Evolutionary conservation across 1,284 basidiomycete species (phyloP).

Genomic region (Heterobasidion parviporum): DNA sequence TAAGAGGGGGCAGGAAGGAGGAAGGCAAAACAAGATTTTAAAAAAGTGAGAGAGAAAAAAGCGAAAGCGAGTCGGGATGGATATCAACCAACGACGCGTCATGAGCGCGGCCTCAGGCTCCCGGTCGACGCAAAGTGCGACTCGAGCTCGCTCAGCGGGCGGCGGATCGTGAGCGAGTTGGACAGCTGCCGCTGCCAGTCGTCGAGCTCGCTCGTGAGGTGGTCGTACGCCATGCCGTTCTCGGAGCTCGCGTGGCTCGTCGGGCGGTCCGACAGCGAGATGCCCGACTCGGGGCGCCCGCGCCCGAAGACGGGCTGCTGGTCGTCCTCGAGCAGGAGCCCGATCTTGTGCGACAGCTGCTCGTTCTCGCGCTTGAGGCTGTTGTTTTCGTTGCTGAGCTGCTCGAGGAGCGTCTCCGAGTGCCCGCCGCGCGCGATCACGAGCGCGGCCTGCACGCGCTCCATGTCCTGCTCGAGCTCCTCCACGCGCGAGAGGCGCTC

Average conservation of each 20-base stretch:
- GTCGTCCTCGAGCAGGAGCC: constrained; percentile 77
- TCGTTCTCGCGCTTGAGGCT: constrained; percentile 77
- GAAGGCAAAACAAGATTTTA: not conserved
- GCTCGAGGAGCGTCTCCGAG: constrained; percentile 64
- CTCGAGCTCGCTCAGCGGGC: constrained; percentile 66
- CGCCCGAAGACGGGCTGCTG: constrained; percentile 55
- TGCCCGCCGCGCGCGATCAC: constrained; percentile 67
- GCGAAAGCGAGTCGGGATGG: not conserved
- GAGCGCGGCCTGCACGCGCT: constrained; percentile 69
- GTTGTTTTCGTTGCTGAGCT: constrained; percentile 70
- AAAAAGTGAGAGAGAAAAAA: not conserved
- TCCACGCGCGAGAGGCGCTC: constrained; percentile 69
- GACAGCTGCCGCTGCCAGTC: constrained; percentile 78
- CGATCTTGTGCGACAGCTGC: constrained; percentile 79
- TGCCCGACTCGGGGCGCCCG: constrained; percentile 53
- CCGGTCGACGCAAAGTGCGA: constrained; percentile 37
- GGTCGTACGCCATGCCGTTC: constrained; percentile 45
- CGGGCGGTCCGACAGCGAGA: constrained; percentile 53
- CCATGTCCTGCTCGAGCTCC: constrained; percentile 75
- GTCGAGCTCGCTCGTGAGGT: constrained; percentile 70
- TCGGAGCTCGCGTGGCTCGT: constrained; percentile 77
- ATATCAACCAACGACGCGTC: constrained; percentile 16
- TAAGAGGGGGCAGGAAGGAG: not conserved
- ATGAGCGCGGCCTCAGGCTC: constrained; percentile 61
- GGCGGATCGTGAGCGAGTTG: constrained; percentile 63